These are phyloP conservation scores for Rhizophora apiculata DNA, from an alignment of 345 rosid genomes.

Conservation along the genomic window DNA sequence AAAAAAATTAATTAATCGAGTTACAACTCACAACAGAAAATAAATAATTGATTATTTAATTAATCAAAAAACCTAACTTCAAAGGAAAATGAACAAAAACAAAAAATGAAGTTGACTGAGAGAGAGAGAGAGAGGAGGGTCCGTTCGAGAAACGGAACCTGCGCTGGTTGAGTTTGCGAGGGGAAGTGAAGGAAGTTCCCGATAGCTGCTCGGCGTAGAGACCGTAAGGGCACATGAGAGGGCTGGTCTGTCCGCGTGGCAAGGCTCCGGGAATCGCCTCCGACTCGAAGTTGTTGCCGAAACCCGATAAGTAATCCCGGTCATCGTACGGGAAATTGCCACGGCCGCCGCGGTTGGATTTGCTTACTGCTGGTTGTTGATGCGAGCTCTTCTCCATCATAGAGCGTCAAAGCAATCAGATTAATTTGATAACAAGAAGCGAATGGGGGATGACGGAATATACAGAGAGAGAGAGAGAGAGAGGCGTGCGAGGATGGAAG, in stretches of 20 bases:
- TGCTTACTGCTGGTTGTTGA: background rate
- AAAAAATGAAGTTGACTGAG: too few species aligned
- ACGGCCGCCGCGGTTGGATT: slow-evolving; percentile 4
- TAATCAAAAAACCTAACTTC: too few species aligned
- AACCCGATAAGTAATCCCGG: slow-evolving; percentile 54
- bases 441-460: too few species aligned
- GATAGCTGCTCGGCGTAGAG: slow-evolving; percentile 99
- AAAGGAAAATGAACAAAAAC: too few species aligned
- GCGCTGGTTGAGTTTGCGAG: slow-evolving; percentile 74
- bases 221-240: slow-evolving; percentile 75
- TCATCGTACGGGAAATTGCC: slow-evolving; percentile 27
- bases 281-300: slow-evolving; percentile 70
- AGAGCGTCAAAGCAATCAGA: too few species aligned
- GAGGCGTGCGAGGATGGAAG: too few species aligned
- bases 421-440: too few species aligned
- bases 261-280: slow-evolving; percentile 78
- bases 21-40: too few species aligned
- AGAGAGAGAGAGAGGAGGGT: background rate
- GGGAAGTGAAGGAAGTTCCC: slow-evolving; percentile 92
- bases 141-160: slow-evolving; percentile 29
- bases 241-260: slow-evolving; percentile 80
- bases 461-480: background rate
- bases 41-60: too few species aligned
- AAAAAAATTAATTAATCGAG: too few species aligned
- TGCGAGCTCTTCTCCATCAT: background rate